Evolutionary conservation across 1,284 basidiomycete genomes (phyloP).

Genomic region (Austroboletus niveus): DNA sequence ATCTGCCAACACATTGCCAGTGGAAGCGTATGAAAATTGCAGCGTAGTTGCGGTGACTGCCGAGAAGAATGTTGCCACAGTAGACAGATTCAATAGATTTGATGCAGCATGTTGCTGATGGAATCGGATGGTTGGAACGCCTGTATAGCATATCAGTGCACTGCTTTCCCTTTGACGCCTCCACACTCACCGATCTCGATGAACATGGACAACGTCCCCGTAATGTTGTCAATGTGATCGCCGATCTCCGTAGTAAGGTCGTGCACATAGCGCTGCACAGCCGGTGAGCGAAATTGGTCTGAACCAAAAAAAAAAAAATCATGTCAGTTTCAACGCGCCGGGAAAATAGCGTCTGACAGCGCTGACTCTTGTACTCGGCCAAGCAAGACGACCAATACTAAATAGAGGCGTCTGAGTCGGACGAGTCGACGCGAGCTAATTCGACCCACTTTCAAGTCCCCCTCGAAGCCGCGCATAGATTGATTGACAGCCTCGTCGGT

Average conservation of each 20-base stretch:
- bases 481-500: slow-evolving; percentile 54
- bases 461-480: slow-evolving; percentile 49
- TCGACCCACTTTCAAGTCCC: slow-evolving; percentile 45
- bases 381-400: slow-evolving; percentile 37
- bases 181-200: slow-evolving; percentile 50
- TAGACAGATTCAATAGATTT: slow-evolving; percentile 53
- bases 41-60: slow-evolving; percentile 56
- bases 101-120: slow-evolving; percentile 54
- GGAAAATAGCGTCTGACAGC: not conserved
- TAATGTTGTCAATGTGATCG: slow-evolving; percentile 55
- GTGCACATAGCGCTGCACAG: slow-evolving; percentile 55
- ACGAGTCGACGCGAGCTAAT: slow-evolving; percentile 1
- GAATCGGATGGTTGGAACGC: slow-evolving; percentile 60
- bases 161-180: slow-evolving; percentile 12
- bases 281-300: slow-evolving; percentile 53
- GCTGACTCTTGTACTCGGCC: slow-evolving; percentile 34
- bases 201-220: slow-evolving; percentile 48
- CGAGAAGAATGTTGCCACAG: slow-evolving; percentile 62
- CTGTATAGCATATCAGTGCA: slow-evolving; percentile 35
- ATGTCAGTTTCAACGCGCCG: slow-evolving; percentile 10
- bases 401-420: slow-evolving; percentile 14
- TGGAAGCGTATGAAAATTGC: slow-evolving; percentile 45
- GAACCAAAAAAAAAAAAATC: slow-evolving; percentile 1
- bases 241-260: slow-evolving; percentile 53
- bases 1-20: slow-evolving; percentile 33